Conservation (phyloP, 2,329 filamentous ascomycete genomes). For the Ustilaginoidea virens region DNA sequence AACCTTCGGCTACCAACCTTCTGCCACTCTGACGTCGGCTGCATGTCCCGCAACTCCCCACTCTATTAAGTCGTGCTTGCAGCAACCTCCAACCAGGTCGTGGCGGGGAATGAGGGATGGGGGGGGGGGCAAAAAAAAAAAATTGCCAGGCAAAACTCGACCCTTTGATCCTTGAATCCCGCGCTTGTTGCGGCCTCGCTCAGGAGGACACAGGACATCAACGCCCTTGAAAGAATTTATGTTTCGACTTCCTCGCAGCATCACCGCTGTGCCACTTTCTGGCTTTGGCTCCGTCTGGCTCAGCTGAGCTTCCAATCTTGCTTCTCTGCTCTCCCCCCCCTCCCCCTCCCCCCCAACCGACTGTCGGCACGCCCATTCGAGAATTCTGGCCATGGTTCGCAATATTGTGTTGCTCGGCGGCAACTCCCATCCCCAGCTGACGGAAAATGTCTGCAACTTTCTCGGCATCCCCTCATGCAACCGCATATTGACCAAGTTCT, state of each 20-base stretch:
- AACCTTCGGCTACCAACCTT: too few relatives aligned
- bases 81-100: slow-evolving; percentile 2
- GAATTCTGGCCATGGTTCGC: slow-evolving; percentile 56
- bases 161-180: not conserved
- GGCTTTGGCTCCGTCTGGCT: slow-evolving; percentile 2
- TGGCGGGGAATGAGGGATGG: slow-evolving; percentile 6
- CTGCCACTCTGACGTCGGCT: slow-evolving; percentile 7
- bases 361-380: too few relatives aligned
- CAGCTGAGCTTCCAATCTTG: not conserved
- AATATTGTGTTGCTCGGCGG: slow-evolving; percentile 91
- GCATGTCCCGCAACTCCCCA: slow-evolving; percentile 4
- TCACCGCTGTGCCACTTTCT: not conserved
- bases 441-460: slow-evolving; percentile 73
- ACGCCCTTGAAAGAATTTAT: not conserved
- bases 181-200: slow-evolving; percentile 3
- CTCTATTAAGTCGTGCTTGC: too few relatives aligned
- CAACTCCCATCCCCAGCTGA: slow-evolving; percentile 79
- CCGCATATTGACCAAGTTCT: slow-evolving; percentile 80
- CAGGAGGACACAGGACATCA: slow-evolving; percentile 2
- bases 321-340: not conserved
- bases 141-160: slow-evolving; percentile 2
- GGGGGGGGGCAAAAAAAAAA: slow-evolving; percentile 7
- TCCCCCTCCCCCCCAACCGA: too few relatives aligned
- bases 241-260: not conserved
- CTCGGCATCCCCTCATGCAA: slow-evolving; percentile 77